Percentiles rank a stretch among this genome's conserved stretches.
These are phyloP conservation scores for Umbelopsis sp. DNA, from an alignment of 371 early-diverging fungal genomes.

Conservation along the genomic window DNA sequence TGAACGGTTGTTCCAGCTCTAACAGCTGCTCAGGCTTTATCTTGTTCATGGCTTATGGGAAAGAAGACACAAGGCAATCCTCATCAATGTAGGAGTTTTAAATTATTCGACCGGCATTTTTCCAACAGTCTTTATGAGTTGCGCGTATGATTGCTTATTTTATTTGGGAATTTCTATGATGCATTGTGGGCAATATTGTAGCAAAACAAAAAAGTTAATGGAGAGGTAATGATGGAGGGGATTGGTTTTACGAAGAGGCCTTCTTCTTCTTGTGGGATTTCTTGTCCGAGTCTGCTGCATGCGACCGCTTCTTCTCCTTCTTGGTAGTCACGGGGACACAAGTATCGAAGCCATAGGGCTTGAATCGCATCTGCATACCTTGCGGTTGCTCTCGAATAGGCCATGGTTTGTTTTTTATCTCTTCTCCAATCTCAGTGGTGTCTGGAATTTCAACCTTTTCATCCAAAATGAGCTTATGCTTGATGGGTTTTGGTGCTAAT, in stretches of 20 bases:
- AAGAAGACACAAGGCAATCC: background rate
- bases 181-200: slow-evolving; percentile 1
- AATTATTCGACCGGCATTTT: background rate
- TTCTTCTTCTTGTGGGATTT: slow-evolving; percentile 16
- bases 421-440: slow-evolving; percentile 37
- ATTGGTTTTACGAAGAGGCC: background rate
- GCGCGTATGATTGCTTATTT: background rate
- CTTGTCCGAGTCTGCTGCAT: background rate
- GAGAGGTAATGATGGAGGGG: background rate
- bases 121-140: background rate
- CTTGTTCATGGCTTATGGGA: slow-evolving; percentile 60
- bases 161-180: background rate
- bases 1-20: slow-evolving; percentile 85
- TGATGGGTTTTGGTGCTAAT: slow-evolving; percentile 41
- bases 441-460: slow-evolving; percentile 50
- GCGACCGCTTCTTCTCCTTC: slow-evolving; percentile 14
- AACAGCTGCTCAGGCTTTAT: slow-evolving; percentile 79
- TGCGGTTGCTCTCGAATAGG: slow-evolving; percentile 49
- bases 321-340: slow-evolving; percentile 17
- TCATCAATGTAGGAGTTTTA: slow-evolving; percentile 12
- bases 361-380: slow-evolving; percentile 50
- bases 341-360: slow-evolving; percentile 50
- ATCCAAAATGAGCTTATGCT: slow-evolving; percentile 43
- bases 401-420: slow-evolving; percentile 39
- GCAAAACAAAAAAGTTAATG: background rate